phyloP scores from a whole-genome alignment of 179 eudicot species.

The Pouteria campechiana region DNA sequence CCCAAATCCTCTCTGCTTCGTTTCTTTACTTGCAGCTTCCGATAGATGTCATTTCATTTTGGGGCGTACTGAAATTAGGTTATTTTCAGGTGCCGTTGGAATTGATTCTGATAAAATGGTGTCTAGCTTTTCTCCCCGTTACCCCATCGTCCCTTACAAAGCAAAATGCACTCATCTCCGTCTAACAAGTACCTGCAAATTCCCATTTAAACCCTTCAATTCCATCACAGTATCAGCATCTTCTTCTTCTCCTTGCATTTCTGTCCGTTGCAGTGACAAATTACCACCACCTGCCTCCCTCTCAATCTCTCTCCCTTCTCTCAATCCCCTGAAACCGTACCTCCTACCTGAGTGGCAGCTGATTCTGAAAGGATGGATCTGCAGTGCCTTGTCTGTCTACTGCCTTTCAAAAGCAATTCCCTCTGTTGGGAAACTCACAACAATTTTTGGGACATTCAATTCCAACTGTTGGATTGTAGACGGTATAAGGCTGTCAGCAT shows the following conservation, averaged over 20 bases:
- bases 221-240: slow-evolving; percentile 12
- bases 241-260: slow-evolving; percentile 9
- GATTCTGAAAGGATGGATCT: slow-evolving; percentile 63
- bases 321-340: slow-evolving; percentile 41
- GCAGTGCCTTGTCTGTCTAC: slow-evolving; percentile 54
- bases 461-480: slow-evolving; percentile 20
- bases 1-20: too few species aligned
- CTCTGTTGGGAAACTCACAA: slow-evolving; percentile 32
- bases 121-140: too few species aligned
- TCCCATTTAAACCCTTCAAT: not conserved
- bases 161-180: not conserved
- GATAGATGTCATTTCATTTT: too few species aligned
- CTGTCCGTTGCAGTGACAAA: not conserved
- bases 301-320: slow-evolving; percentile 10
- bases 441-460: slow-evolving; percentile 12
- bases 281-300: not conserved
- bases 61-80: too few species aligned
- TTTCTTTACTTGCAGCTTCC: too few species aligned
- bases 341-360: slow-evolving; percentile 54
- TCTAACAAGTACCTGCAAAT: slow-evolving; percentile 5
- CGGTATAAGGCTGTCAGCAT: slow-evolving; percentile 29
- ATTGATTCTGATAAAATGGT: too few species aligned
- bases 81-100: too few species aligned
- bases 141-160: too few species aligned
- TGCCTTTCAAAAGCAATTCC: slow-evolving; percentile 67